A percentile compares a stretch with the other conserved stretches of the same genome.
phyloP scores from a whole-genome alignment of 495 filamentous ascomycete species.

The Penicillium cinerascens region DNA sequence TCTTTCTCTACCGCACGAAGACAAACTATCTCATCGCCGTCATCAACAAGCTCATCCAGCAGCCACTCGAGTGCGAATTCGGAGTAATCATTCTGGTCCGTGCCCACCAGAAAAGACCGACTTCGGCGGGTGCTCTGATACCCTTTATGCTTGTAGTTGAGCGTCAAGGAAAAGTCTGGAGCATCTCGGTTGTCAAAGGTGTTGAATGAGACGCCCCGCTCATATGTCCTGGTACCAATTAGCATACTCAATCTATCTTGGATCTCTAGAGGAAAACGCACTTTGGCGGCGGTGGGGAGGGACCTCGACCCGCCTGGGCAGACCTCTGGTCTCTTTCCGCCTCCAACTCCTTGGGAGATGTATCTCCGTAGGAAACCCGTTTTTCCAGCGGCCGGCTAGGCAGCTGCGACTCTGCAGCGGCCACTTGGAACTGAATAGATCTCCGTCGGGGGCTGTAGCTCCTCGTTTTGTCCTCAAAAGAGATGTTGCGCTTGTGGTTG shows the following conservation, averaged over 20 bases:
- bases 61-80: conserved; percentile 94
- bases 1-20: conserved; percentile 87
- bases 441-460: conserved; percentile 27
- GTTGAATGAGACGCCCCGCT: conserved; percentile 79
- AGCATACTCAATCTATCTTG: conserved; percentile 1
- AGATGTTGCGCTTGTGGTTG: conserved; percentile 20
- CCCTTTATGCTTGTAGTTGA: conserved; percentile 85
- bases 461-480: conserved; percentile 18
- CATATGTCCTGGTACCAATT: conserved; percentile 39
- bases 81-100: conserved; percentile 93
- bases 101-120: conserved; percentile 88
- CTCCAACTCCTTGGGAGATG: conserved; percentile 18
- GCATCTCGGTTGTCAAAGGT: conserved; percentile 87
- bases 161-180: conserved; percentile 72
- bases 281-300: conserved; percentile 41
- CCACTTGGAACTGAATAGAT: conserved; percentile 45
- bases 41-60: conserved; percentile 90
- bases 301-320: conserved; percentile 19
- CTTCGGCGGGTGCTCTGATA: conserved; percentile 82
- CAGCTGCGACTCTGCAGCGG: conserved; percentile 27
- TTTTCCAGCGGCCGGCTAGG: conserved; percentile 30
- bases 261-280: conserved; percentile 5
- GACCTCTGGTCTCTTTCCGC: conserved; percentile 30
- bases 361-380: conserved; percentile 22
- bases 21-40: conserved; percentile 95